A percentile compares a stretch with the other conserved stretches of the same genome.
These are phyloP conservation scores for Ochetophila trinervis DNA, from an alignment of 306 rosid genomes.

Conservation along the genomic window DNA sequence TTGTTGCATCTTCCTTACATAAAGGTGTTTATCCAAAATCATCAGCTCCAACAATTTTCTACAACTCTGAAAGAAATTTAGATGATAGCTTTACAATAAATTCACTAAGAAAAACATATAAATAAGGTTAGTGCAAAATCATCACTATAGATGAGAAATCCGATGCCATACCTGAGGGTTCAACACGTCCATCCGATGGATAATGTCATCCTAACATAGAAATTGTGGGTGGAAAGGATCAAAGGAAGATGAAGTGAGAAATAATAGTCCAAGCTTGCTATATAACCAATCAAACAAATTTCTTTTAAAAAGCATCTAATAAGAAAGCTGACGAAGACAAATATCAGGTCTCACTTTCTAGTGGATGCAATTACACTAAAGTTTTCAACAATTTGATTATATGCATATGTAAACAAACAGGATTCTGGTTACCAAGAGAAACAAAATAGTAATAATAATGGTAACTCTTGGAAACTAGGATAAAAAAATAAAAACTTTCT, in stretches of 20 bases:
- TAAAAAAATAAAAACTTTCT: not conserved
- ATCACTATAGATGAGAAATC: not conserved
- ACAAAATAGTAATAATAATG: too few relatives aligned
- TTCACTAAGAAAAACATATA: not conserved
- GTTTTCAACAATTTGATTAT: not conserved
- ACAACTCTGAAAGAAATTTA: constrained; percentile 59
- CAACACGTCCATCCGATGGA: constrained; percentile 70
- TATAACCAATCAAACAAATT: constrained; percentile 1
- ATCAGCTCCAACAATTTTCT: constrained; percentile 73
- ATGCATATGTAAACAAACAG: not conserved
- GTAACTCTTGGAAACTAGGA: not conserved
- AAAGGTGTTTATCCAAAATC: constrained; percentile 67
- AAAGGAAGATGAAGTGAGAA: constrained; percentile 28
- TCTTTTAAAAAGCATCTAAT: too few relatives aligned
- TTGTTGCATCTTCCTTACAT: constrained; percentile 74
- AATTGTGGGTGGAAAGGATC: constrained; percentile 8
- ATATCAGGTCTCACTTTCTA: too few relatives aligned
- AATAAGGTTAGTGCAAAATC: not conserved
- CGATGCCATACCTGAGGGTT: constrained; percentile 72
- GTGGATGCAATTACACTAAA: too few relatives aligned
- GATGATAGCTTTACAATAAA: constrained; percentile 25
- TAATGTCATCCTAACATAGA: constrained; percentile 61
- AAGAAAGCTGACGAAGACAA: too few relatives aligned
- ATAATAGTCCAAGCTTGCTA: not conserved
- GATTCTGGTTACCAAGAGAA: not conserved